Evolutionary conservation across 2,329 filamentous ascomycete genomes (phyloP), one percentile per base, ranked within the genome.

Genomic region (Aaosphaeria arxii): DNA sequence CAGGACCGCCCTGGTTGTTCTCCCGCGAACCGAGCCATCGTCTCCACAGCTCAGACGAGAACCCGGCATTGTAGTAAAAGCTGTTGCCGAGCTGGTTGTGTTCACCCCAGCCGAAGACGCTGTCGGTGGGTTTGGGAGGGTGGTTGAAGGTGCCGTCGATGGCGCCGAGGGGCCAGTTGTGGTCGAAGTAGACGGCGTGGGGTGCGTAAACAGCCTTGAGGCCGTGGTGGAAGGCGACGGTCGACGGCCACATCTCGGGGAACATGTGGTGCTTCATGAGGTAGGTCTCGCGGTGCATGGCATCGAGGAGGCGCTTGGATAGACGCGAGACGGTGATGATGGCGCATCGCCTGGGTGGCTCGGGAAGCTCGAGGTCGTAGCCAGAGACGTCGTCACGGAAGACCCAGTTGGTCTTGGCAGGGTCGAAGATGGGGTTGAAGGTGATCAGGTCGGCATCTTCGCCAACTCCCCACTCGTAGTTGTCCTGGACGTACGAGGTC

Each of bases 351-450:
- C 88, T 83, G 9, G 88, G 87, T 1, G 88, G 80, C 40, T 84
- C 77, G 4, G 71, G 71, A 24, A 77, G 67, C 42, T 74, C 65
- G 48, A 74, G 74, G 50, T 77, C 73, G 71, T 87, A 90, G 38
- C 85, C 85, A 71, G 84, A 87, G 28, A 88, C 76, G 54, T 88
- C 83, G 56, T 83, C 76, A 43, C 77, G 77, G 63, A 87, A 85
- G 30, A 88, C 80, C 88, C 88, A 91, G 57, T 83, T 84, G 45
- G 87, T 90, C 58, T 80, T 78, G 39, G 82, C 75, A 0, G 86
- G 84, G 62, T 91, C 85, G 72, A 91, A 91, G 52, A 91, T 87
- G n/a, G 88, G 88, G 31, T 86, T 83, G 55, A 91, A 82, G 6
- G 83, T 85, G 63, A 89, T 85, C 49, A 87, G 78, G 62, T 90